Conservation (phyloP, 2,329 filamentous ascomycete genomes). For the Penicillium sp. region DNA sequence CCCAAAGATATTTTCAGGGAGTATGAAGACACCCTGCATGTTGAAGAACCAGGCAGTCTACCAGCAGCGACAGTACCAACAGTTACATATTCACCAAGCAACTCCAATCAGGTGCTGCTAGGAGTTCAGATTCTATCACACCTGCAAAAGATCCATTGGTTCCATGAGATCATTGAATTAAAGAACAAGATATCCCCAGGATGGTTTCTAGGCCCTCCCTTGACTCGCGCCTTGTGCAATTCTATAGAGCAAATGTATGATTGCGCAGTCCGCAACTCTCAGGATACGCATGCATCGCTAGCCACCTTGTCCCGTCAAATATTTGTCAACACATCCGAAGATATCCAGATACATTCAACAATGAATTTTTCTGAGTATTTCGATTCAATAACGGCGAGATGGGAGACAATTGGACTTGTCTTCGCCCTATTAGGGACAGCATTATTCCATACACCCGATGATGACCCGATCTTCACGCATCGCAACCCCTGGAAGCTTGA, state of each 20-base stretch:
- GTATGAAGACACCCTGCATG: conserved; percentile 2
- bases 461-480: conserved; percentile 9
- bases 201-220: neutral
- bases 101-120: conserved; percentile 8
- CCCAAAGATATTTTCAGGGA: neutral
- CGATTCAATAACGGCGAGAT: conserved; percentile 6
- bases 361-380: conserved; percentile 20
- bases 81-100: neutral
- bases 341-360: conserved; percentile 5
- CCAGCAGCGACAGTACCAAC: neutral
- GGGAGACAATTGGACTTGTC: conserved; percentile 20
- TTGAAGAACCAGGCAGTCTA: neutral
- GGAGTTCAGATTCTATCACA: conserved; percentile 16
- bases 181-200: neutral
- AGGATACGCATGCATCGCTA: neutral
- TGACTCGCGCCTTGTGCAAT: neutral
- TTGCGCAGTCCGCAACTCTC: neutral
- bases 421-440: conserved; percentile 14
- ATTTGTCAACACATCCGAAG: conserved; percentile 1
- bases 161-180: conserved; percentile 14
- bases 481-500: conserved; percentile 5
- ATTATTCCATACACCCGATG: conserved; percentile 12
- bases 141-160: conserved; percentile 8
- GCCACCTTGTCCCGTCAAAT: neutral
- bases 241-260: conserved; percentile 2